Conservation (phyloP, 805 yeast genomes). For the Metschnikowia koreensis region DNA sequence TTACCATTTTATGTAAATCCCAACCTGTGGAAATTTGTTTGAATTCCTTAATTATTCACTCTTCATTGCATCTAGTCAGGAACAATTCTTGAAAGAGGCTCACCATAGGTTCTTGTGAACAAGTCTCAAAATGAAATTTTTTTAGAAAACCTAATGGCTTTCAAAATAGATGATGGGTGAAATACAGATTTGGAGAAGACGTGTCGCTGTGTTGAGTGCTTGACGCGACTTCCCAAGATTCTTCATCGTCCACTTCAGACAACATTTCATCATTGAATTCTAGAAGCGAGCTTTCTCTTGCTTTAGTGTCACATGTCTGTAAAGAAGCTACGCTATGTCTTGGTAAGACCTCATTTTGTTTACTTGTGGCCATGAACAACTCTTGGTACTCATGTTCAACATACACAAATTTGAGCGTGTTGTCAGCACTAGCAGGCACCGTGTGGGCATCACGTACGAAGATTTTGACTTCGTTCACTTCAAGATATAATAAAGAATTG, state of each 20-base stretch:
- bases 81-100: too few relatives aligned
- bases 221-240: background rate
- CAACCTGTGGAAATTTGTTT: too few relatives aligned
- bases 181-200: background rate
- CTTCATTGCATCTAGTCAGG: too few relatives aligned
- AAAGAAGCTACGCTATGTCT: background rate
- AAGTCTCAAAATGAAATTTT: too few relatives aligned
- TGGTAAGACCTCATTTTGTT: background rate
- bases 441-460: slow-evolving; percentile 32
- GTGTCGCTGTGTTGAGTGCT: background rate
- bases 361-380: slow-evolving; percentile 1
- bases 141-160: too few relatives aligned
- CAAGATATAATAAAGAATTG: slow-evolving; percentile 25
- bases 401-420: slow-evolving; percentile 24
- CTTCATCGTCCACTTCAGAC: slow-evolving; percentile 8
- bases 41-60: too few relatives aligned
- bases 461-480: slow-evolving; percentile 29
- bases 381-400: slow-evolving; percentile 16
- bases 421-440: slow-evolving; percentile 22
- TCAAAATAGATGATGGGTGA: too few relatives aligned
- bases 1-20: too few relatives aligned
- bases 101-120: too few relatives aligned
- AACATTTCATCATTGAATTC: slow-evolving; percentile 3
- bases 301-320: background rate
- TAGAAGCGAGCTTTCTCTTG: background rate